These are phyloP conservation scores for Cucurbita maxima DNA, from an alignment of 306 rosid species.

Conservation along the genomic window DNA sequence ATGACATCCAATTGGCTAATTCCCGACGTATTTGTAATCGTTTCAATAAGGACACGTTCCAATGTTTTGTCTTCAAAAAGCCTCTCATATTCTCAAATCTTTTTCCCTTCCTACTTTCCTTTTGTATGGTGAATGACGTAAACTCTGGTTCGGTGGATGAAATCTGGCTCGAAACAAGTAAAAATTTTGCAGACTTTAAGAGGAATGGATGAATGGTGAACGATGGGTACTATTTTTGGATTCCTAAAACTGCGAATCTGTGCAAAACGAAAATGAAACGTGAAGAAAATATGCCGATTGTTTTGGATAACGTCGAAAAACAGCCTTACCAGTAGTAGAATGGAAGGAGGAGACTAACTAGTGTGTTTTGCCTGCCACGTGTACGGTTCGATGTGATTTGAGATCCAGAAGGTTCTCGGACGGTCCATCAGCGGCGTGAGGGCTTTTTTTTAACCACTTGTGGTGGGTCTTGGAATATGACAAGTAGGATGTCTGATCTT, in stretches of 20 bases:
- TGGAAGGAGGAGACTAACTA: too few species aligned
- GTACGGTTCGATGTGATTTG: not conserved
- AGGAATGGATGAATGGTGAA: not conserved
- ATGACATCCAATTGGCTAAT: slow-evolving; percentile 13
- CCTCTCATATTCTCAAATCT: too few species aligned
- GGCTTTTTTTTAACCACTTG: not conserved
- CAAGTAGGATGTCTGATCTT: not conserved
- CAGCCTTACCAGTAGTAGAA: too few species aligned
- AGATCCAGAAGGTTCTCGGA: not conserved
- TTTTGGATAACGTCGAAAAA: not conserved
- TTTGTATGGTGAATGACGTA: not conserved
- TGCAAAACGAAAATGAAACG: not conserved
- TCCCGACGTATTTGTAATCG: slow-evolving; percentile 16
- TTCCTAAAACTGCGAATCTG: not conserved
- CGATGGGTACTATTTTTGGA: not conserved
- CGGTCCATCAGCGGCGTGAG: not conserved
- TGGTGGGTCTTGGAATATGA: not conserved
- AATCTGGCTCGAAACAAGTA: too few species aligned
- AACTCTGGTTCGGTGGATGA: not conserved
- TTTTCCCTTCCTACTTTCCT: too few species aligned
- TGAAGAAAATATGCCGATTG: not conserved
- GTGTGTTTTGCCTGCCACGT: not conserved
- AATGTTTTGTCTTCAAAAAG: not conserved
- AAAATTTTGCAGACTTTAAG: not conserved
- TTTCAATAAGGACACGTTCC: slow-evolving; percentile 22